Conservation (phyloP, 768 basidiomycete species). For the Rhodotorula taiwanensis region DNA sequence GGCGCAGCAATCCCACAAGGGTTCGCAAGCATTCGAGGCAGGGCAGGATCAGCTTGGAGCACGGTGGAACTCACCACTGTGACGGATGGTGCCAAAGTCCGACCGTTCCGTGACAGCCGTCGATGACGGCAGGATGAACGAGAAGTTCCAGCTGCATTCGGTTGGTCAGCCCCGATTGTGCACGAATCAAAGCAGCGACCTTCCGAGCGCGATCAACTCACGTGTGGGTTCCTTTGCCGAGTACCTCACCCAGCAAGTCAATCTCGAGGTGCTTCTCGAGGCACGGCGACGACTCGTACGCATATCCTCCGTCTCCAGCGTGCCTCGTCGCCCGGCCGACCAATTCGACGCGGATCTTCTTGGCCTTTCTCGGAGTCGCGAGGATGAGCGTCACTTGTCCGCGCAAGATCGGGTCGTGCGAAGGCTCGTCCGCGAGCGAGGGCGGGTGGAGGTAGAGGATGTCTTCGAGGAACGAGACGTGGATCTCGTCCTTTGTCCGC, state of each 20-base stretch:
- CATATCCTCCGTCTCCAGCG: constrained; percentile 14
- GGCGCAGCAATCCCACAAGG: too few species aligned
- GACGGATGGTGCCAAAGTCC: constrained; percentile 15
- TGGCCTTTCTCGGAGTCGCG: neutral
- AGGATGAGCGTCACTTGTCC: constrained; percentile 6
- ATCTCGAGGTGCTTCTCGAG: constrained; percentile 30
- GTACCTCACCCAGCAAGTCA: constrained; percentile 15
- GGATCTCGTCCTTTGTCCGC: constrained; percentile 7
- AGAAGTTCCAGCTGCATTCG: constrained; percentile 27
- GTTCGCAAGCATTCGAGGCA: too few species aligned
- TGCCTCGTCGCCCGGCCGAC: constrained; percentile 11
- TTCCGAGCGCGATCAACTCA: constrained; percentile 6
- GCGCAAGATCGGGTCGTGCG: constrained; percentile 19
- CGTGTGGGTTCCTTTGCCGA: constrained; percentile 24
- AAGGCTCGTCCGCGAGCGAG: neutral
- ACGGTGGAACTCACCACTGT: constrained; percentile 16
- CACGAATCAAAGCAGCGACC: too few species aligned
- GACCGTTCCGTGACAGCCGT: constrained; percentile 22
- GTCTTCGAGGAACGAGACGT: constrained; percentile 21
- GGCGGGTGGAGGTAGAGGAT: constrained; percentile 13
- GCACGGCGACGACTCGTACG: constrained; percentile 6
- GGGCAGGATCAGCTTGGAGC: too few species aligned
- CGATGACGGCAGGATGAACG: constrained; percentile 28
- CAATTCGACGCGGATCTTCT: constrained; percentile 12
- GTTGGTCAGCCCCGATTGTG: too few species aligned